These are phyloP conservation scores for Kuraishia cidri DNA, from an alignment of 805 yeast species.

Conservation along the genomic window DNA sequence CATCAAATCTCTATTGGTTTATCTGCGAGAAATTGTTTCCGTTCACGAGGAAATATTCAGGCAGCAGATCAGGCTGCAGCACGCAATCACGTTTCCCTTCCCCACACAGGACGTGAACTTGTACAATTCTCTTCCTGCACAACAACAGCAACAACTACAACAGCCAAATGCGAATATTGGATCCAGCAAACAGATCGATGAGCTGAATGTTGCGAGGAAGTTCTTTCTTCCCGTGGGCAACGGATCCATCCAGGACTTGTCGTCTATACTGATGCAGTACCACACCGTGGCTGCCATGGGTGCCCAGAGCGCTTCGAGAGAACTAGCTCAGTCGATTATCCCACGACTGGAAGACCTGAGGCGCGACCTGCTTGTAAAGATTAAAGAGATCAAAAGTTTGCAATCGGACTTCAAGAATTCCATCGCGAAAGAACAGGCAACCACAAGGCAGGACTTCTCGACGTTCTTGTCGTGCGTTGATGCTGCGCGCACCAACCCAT, in stretches of 20 bases:
- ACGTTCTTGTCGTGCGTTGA: constrained; percentile 57
- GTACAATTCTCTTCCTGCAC: too few relatives aligned
- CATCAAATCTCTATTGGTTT: constrained; percentile 63
- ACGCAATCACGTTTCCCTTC: constrained; percentile 57
- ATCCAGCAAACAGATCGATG: constrained; percentile 16
- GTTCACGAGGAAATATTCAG: constrained; percentile 86
- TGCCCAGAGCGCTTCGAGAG: constrained; percentile 51
- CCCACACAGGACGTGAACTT: constrained; percentile 30
- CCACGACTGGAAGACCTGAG: constrained; percentile 62
- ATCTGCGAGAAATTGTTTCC: constrained; percentile 70
- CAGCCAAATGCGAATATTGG: constrained; percentile 16
- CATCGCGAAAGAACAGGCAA: constrained; percentile 58
- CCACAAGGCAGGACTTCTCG: constrained; percentile 48
- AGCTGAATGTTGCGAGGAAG: constrained; percentile 25
- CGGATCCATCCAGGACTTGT: constrained; percentile 78
- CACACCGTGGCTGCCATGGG: constrained; percentile 51
- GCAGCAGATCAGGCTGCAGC: constrained; percentile 73
- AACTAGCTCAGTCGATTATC: constrained; percentile 49
- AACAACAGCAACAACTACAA: too few relatives aligned
- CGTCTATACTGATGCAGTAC: constrained; percentile 45
- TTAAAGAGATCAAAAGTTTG: constrained; percentile 76
- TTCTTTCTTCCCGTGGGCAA: constrained; percentile 72
- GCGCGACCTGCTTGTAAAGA: constrained; percentile 73
- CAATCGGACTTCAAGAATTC: constrained; percentile 80
- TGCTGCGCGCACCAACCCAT: constrained; percentile 38